Evolutionary conservation across 345 rosid species (phyloP), one percentile per base, ranked within the genome.

Genomic region (Arabidopsis arenosa): DNA sequence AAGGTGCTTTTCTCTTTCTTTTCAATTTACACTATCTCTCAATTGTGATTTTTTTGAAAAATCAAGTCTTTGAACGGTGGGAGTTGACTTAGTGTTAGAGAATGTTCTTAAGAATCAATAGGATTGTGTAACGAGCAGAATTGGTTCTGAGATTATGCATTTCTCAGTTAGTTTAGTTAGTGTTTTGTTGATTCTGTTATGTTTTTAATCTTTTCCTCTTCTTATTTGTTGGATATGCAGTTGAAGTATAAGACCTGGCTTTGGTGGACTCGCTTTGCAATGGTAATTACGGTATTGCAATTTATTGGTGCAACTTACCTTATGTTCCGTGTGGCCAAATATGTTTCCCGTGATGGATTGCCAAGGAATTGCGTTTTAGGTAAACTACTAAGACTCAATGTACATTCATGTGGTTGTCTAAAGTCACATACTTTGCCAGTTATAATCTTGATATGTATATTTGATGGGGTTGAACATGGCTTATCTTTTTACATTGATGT

Each of bases 161-260:
- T 23, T 23, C 26, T 23, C 26, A 23, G 26, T 39, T 48, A 9
- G 26, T 21, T 57, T 44, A 17, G 40, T 44, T 35, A 35, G 4
- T 45, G 41, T 11, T 75, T 49, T 17, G 15, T 39, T 11, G 40
- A 15, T 41, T 56, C 23, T 47, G 45, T 28, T 57, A 59, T 64
- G 68, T 62, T 57, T 9, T 18, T 18, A 18, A 18, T 18, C 21
- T 18, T 18, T 18, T 18, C 21, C 18, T 28, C 66, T 64, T 1
- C 11, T 45, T 11, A 40, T 37, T 3, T 36, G 39, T 10, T 55
- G 69, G 11, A 63, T 64, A 11, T 60, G 70, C 89, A 93, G 97
- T 66, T 83, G 52, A 89, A 85, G 82, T 94, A 94, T 81, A 86
- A 81, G 82, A 84, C 82, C 21, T 94, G 96, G 98, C 86, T 88